Evolutionary conservation across 257 asterid genomes (phyloP).

Genomic region (Cordia subcordata): DNA sequence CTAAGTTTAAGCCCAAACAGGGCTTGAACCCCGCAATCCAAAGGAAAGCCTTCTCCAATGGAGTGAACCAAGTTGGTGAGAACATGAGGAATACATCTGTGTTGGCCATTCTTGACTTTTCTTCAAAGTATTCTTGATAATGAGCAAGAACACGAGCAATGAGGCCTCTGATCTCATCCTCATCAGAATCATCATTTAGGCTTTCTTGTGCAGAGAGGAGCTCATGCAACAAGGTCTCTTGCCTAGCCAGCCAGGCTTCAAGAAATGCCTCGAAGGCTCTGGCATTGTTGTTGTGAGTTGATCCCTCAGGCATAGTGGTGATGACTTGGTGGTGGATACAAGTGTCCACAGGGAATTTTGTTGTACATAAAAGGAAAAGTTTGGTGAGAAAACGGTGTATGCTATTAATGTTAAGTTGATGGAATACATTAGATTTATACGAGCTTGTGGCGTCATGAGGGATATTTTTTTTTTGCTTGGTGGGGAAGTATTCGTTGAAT

Average conservation of each 20-base stretch:
- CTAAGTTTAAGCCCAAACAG: slow-evolving; percentile 26
- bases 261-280: slow-evolving; percentile 24
- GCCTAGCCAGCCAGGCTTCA: slow-evolving; percentile 34
- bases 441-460: not conserved
- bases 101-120: slow-evolving; percentile 39
- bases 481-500: slow-evolving; percentile 2
- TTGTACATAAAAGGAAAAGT: not conserved
- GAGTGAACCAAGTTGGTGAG: slow-evolving; percentile 50
- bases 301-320: slow-evolving; percentile 15
- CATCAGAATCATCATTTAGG: not conserved
- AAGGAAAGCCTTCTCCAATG: slow-evolving; percentile 39
- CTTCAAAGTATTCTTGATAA: slow-evolving; percentile 36
- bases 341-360: not conserved
- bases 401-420: not conserved
- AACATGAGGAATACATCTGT: slow-evolving; percentile 31
- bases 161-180: slow-evolving; percentile 14
- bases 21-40: slow-evolving; percentile 60
- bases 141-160: slow-evolving; percentile 34
- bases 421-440: not conserved
- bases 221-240: slow-evolving; percentile 24
- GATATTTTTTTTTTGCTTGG: slow-evolving; percentile 6
- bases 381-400: not conserved
- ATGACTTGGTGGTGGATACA: not conserved
- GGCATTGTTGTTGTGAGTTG: not conserved
- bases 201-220: slow-evolving; percentile 19